A percentile compares a stretch with the other conserved stretches of the same genome.
Conservation (phyloP, 805 yeast species). For the Kodamaea kakaduensis region DNA sequence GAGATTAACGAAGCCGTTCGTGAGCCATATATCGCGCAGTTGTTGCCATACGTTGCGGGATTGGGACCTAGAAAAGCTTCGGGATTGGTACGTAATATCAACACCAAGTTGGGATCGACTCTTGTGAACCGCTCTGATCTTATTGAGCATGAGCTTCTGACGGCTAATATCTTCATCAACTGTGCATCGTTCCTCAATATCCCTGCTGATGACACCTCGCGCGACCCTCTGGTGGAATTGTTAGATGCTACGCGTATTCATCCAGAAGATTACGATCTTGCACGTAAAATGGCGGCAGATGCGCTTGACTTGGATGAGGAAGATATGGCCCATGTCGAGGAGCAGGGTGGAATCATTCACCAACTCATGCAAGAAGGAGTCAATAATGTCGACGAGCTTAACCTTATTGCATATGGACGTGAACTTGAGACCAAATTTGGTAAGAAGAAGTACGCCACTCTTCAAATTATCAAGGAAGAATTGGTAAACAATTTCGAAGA, state of each 20-base stretch:
- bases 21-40: conserved; percentile 64
- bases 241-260: conserved; percentile 95
- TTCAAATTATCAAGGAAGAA: conserved; percentile 82
- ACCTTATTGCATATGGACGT: conserved; percentile 87
- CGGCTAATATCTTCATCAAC: conserved; percentile 81
- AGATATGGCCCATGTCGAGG: conserved; percentile 74
- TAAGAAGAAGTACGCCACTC: conserved; percentile 70
- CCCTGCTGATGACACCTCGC: conserved; percentile 56
- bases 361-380: conserved; percentile 70
- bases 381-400: conserved; percentile 75
- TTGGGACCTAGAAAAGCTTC: conserved; percentile 94
- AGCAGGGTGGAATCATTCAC: conserved; percentile 76
- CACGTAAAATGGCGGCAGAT: conserved; percentile 96
- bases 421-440: conserved; percentile 74
- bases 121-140: conserved; percentile 71
- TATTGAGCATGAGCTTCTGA: conserved; percentile 72
- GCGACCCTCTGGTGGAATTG: conserved; percentile 67
- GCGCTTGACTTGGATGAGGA: conserved; percentile 96
- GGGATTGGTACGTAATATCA: conserved; percentile 78
- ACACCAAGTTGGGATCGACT: conserved; percentile 56
- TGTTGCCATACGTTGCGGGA: conserved; percentile 80
- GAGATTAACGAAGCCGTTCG: conserved; percentile 88
- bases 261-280: conserved; percentile 95
- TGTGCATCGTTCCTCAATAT: conserved; percentile 87
- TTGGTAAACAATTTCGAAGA: conserved; percentile 86